Evolutionary conservation across 805 yeast genomes (phyloP), one percentile per base, ranked within the genome.

Genomic region (Sugiyamaella boreocaroliniensis): DNA sequence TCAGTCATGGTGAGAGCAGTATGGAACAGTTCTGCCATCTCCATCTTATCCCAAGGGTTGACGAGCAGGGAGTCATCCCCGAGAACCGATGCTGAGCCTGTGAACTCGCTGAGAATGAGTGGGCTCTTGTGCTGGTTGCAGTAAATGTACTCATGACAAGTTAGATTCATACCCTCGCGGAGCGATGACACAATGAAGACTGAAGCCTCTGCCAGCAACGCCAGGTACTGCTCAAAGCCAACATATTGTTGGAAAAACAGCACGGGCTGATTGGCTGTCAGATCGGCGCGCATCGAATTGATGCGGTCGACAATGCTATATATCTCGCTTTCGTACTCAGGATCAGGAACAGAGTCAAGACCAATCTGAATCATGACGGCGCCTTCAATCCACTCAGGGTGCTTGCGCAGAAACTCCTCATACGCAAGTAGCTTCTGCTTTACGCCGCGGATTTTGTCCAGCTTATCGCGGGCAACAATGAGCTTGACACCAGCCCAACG

Each of bases 121-220:
- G 60, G 60, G 6, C 58, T 56, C 43, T 50, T 41, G n/a, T 51
- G 41, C 49, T 60, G 55, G 22, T 57, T 51, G 22, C 95, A 86
- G 51, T 83, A 84, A 43, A 89, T 78, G 66, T 85, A 93, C 67
- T 93, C 99, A 65, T 93, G 99, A 61, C 97, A 92, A 0, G 98
- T 90, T 64, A 93, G 75, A 62, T 93, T 93, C 89, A 93, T 86
- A 22, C 99, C 99, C 68, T 93, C 99, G 65, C 99, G 82, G 76
- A 92, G 79, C 1, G 96, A 86, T 9, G 95, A 83, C 1, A 92
- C 97, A 44, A 86, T 82, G 63, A 93, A 93, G 0, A 81, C 75
- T 59, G 88, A 95, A 1, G 98, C 96, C 64, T 89, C 97, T 40
- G 82, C 72, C 45, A 86, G 77, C 48, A 93, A 71, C 0, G 96